phyloP scores from a whole-genome alignment of 2,329 filamentous ascomycete species.

The Lizonia empirigonia region DNA sequence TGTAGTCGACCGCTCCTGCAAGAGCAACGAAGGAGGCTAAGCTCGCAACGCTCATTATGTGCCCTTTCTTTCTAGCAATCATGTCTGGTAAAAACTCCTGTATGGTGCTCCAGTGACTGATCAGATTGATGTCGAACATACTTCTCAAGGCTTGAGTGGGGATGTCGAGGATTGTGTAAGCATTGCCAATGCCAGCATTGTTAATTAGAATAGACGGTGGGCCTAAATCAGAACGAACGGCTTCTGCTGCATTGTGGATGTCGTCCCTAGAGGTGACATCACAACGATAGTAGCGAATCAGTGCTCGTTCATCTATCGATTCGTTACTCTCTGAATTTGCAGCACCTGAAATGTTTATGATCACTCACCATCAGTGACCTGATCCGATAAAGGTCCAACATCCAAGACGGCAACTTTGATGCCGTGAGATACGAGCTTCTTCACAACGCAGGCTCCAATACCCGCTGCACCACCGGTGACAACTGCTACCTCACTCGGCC shows the following conservation, averaged over 20 bases:
- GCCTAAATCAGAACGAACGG: slow-evolving; percentile 42
- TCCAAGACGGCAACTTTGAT: slow-evolving; percentile 46
- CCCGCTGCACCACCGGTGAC: slow-evolving; percentile 47
- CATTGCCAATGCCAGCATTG: slow-evolving; percentile 47
- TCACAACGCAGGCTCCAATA: slow-evolving; percentile 43
- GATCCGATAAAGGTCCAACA: slow-evolving; percentile 37
- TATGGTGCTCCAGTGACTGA: slow-evolving; percentile 47
- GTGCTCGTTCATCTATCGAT: slow-evolving; percentile 25
- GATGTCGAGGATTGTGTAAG: slow-evolving; percentile 40
- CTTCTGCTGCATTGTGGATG: slow-evolving; percentile 37
- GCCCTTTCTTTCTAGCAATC: slow-evolving; percentile 45
- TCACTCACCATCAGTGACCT: slow-evolving; percentile 34
- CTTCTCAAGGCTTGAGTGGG: slow-evolving; percentile 31
- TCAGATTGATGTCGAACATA: slow-evolving; percentile 44
- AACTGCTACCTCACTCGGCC: slow-evolving; percentile 42
- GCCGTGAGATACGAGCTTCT: slow-evolving; percentile 39
- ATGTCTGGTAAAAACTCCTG: slow-evolving; percentile 48
- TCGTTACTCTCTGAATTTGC: slow-evolving; percentile 19
- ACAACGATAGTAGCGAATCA: slow-evolving; percentile 39
- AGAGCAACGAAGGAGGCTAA: slow-evolving; percentile 43
- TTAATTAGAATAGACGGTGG: slow-evolving; percentile 45
- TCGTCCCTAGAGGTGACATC: slow-evolving; percentile 41
- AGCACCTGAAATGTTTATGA: not conserved
- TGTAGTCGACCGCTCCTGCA: slow-evolving; percentile 44
- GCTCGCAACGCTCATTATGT: slow-evolving; percentile 45